Evolutionary conservation across 2,329 filamentous ascomycete genomes (phyloP), one percentile per base, ranked within the genome.

Genomic region (Trichophyton equinum): DNA sequence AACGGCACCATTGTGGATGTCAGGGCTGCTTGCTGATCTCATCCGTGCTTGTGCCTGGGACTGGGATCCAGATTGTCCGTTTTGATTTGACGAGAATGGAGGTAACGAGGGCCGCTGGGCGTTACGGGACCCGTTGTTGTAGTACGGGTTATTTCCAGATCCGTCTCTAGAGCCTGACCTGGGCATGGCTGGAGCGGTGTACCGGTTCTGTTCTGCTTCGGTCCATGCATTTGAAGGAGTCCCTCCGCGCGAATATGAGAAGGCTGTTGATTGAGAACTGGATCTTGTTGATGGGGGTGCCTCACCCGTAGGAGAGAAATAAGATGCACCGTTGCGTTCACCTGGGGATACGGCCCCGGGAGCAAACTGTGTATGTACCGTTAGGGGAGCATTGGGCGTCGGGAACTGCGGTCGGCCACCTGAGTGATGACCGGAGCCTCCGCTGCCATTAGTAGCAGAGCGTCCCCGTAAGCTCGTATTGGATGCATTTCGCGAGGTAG

Each of bases 11-110:
- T 65, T 85, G 65, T 95, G 89, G 67, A 96, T 96, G 72, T 97
- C 91, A 6, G 94, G 92, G 64, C 91, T 96, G 76, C 92, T 97
- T 69, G 95, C 95, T 42, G 91, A 96, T 65, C 94, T 84, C 75
- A 89, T 86, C 66, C 91, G 82, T 69, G 87, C 85, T 71, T 89
- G 85, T 64, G 85, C 73, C 65, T 71, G 63, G 62, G 68, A 73
- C 61, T 74, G 71, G 77, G 70, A 77, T 20, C 51, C 51, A 67
- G 80, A 77, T 67, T 84, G 76, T 68, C 81, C 74, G 65, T 79
- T 74, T 63, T 77, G 75, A 27, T 69, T 64, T 47, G 70, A 76
- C 66, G 85, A 79, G 81, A 89, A 86, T 18, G 83, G 86, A 49
- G 88, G 88, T 67, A 95, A 78, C 9, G 89, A 95, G 22, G 89